Evolutionary conservation across 2,329 filamentous ascomycete genomes (phyloP), one percentile per base, ranked within the genome.

Genomic region (Epichloe sibirici): DNA sequence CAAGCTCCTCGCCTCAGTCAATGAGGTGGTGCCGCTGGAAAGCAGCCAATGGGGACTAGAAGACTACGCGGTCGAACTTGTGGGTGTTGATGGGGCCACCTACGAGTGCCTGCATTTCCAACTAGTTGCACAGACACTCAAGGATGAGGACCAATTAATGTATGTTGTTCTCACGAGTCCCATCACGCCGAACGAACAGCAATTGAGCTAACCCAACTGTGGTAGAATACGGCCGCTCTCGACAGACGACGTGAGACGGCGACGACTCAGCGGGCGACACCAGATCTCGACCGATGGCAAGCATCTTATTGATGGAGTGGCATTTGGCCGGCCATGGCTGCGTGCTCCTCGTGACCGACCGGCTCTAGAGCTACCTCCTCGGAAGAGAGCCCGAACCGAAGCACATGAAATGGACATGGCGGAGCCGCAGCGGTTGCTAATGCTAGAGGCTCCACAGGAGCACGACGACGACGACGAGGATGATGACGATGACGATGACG

Each of bases 21-120:
- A 94, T 67, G 80, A 87, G 44, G 76, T 86, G 15, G 73, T 96
- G 2, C 90, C 90, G 0, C 79, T 97, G 0, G 90, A 95, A 70
- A 82, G 83, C 53, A 76, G 76, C 42, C 75, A 89, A 55, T 95
- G 89, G 88, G 89, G 88, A 0, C 70, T 95, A 3, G 90, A 96
- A 62, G 88, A 96, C 65, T 97, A 97, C 66, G 79, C 79, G 8
- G 88, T 95, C 34, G 87, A 94, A 67, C 75, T 95, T 3, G 67
- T 68, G 21, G 74, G 77, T 52, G 61, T 63, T 31, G 68, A 71
- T 39, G 77, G 76, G n/a, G 72, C 69, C 17, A 82, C 79, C 45
- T 96, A 88, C 58, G 91, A 97, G 69, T 93, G 88, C 61, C 70
- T 96, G 53, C 91, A 96, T 69, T 97, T 88, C 61, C 85, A 88